Evolutionary conservation across 1,139 yeast species (phyloP).

Genomic region (Wickerhamomyces sp.): DNA sequence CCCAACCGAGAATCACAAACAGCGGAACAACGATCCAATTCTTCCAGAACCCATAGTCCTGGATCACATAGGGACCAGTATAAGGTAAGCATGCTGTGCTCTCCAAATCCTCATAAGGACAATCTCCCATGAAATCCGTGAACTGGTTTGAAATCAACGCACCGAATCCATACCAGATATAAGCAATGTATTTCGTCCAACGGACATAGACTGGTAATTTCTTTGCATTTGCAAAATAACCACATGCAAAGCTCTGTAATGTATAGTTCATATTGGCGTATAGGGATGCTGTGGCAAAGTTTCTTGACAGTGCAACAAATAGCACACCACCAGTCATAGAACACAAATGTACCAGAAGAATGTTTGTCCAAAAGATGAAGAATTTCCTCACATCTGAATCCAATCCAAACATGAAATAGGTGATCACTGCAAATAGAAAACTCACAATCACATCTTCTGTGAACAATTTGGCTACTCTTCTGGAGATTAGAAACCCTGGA

Average conservation of each 20-base stretch:
- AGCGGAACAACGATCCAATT: slow-evolving; percentile 71
- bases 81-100: slow-evolving; percentile 35
- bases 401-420: slow-evolving; percentile 79
- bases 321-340: slow-evolving; percentile 54
- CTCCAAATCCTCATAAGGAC: slow-evolving; percentile 41
- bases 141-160: slow-evolving; percentile 63
- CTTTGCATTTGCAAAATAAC: slow-evolving; percentile 70
- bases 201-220: slow-evolving; percentile 82
- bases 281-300: slow-evolving; percentile 61
- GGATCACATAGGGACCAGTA: slow-evolving; percentile 49
- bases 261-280: slow-evolving; percentile 43
- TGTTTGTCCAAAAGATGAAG: slow-evolving; percentile 57
- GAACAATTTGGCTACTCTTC: slow-evolving; percentile 32
- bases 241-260: slow-evolving; percentile 70
- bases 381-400: slow-evolving; percentile 38
- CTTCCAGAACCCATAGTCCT: slow-evolving; percentile 53
- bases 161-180: slow-evolving; percentile 76
- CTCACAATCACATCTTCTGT: slow-evolving; percentile 70
- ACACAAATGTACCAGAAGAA: slow-evolving; percentile 51
- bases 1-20: slow-evolving; percentile 58
- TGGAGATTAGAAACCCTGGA: slow-evolving; percentile 44
- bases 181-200: slow-evolving; percentile 76
- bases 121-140: slow-evolving; percentile 54
- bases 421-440: slow-evolving; percentile 49
- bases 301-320: slow-evolving; percentile 55